A percentile compares a stretch with the other conserved stretches of the same genome.
Evolutionary conservation across 2,329 filamentous ascomycete genomes (phyloP).

Genomic region (Pezicula rhizophila): DNA sequence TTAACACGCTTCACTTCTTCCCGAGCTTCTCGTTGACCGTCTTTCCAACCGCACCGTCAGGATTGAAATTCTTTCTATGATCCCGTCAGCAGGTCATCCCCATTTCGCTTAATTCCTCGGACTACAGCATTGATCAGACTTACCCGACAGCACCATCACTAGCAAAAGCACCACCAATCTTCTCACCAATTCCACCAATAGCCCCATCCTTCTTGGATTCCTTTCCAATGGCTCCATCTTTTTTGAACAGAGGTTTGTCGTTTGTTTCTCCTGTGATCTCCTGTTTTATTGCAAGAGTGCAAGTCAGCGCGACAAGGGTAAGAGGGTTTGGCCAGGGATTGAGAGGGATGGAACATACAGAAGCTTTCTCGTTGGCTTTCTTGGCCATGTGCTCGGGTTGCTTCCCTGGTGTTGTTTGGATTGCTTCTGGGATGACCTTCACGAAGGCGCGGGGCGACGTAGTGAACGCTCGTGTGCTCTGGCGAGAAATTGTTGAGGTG

Average conservation of each 20-base stretch:
- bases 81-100: no score
- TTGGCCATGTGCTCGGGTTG: not conserved
- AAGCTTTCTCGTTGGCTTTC: not conserved
- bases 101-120: no score
- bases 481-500: no score
- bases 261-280: conserved; percentile 4
- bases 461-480: not conserved
- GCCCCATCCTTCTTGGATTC: conserved; percentile 30
- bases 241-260: conserved; percentile 18
- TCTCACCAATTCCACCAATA: conserved; percentile 30
- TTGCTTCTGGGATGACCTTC: not conserved
- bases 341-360: not conserved
- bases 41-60: conserved; percentile 29
- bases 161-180: conserved; percentile 31
- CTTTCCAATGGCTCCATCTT: conserved; percentile 28
- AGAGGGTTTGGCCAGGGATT: not conserved
- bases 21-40: conserved; percentile 30
- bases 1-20: conserved; percentile 10
- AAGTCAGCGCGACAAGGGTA: not conserved
- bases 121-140: not conserved
- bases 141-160: conserved; percentile 28
- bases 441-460: not conserved
- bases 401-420: not conserved
- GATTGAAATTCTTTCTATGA: conserved; percentile 29
- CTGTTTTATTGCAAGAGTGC: not conserved